Evolutionary conservation across 306 rosid genomes (phyloP).

Genomic region (Clitoria ternatea): DNA sequence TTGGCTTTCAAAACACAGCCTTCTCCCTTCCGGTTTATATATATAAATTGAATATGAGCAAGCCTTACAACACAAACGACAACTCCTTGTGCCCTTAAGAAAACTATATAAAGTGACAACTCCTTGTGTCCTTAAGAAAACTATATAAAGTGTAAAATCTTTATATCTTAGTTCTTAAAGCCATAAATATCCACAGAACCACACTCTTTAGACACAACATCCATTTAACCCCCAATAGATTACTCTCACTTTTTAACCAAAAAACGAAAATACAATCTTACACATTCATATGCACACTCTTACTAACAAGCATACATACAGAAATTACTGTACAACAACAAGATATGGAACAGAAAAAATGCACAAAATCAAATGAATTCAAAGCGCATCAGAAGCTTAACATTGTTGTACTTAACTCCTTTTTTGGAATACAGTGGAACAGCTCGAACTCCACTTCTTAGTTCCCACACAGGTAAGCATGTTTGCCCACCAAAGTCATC

Average conservation of each 20-base stretch:
- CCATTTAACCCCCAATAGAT: neutral
- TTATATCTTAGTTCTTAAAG: slow-evolving; percentile 6
- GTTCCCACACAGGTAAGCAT: slow-evolving; percentile 77
- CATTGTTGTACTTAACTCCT: slow-evolving; percentile 62
- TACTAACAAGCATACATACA: neutral
- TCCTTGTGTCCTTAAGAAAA: neutral
- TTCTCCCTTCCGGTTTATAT: neutral
- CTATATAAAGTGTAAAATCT: neutral
- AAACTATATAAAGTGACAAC: neutral
- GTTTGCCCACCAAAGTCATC: slow-evolving; percentile 98
- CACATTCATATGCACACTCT: neutral
- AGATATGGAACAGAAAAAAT: slow-evolving; percentile 5
- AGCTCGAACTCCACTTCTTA: slow-evolving; percentile 73
- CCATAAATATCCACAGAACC: neutral
- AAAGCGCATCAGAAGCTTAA: slow-evolving; percentile 84
- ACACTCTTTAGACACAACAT: neutral
- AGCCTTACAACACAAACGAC: neutral
- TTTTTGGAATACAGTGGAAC: slow-evolving; percentile 48
- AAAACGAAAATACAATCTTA: neutral
- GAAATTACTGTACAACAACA: slow-evolving; percentile 27
- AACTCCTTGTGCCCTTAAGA: neutral
- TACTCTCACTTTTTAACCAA: neutral
- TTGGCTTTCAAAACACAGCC: neutral
- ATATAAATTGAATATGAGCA: neutral
- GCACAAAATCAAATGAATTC: slow-evolving; percentile 42